phyloP scores from a whole-genome alignment of 148 eudicot species.

The Silene uniflora region DNA sequence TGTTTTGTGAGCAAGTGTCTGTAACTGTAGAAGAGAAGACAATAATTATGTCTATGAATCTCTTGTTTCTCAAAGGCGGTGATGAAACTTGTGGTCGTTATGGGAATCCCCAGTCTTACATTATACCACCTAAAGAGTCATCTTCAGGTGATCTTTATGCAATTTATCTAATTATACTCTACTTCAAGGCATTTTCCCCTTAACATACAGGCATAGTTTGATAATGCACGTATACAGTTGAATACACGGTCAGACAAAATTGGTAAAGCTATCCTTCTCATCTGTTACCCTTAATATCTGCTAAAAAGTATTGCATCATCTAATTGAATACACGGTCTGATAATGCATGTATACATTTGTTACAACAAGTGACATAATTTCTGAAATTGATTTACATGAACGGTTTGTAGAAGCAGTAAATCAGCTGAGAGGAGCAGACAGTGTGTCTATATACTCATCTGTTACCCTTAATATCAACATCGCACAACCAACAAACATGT shows the following conservation, averaged over 20 bases:
- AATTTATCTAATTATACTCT: too few species aligned
- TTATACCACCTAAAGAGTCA: slow-evolving; percentile 93
- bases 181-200: too few species aligned
- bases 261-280: slow-evolving; percentile 38
- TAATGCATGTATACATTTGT: slow-evolving; percentile 27
- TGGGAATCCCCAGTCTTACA: slow-evolving; percentile 99
- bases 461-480: slow-evolving; percentile 43
- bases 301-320: background rate
- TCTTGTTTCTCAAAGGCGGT: slow-evolving; percentile 77
- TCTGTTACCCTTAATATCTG: background rate
- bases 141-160: slow-evolving; percentile 75
- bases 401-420: too few species aligned
- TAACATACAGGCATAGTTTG: too few species aligned
- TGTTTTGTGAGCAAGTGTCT: background rate
- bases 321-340: slow-evolving; percentile 8
- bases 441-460: too few species aligned
- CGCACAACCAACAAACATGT: slow-evolving; percentile 58
- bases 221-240: too few species aligned
- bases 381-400: slow-evolving; percentile 43
- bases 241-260: slow-evolving; percentile 42
- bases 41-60: slow-evolving; percentile 16
- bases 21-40: background rate
- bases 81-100: slow-evolving; percentile 77
- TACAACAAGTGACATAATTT: slow-evolving; percentile 39
- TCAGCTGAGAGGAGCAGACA: too few species aligned